Evolutionary conservation across 345 rosid genomes (phyloP), one percentile per base, ranked within the genome.

Genomic region (Eucalyptus polyanthemos): DNA sequence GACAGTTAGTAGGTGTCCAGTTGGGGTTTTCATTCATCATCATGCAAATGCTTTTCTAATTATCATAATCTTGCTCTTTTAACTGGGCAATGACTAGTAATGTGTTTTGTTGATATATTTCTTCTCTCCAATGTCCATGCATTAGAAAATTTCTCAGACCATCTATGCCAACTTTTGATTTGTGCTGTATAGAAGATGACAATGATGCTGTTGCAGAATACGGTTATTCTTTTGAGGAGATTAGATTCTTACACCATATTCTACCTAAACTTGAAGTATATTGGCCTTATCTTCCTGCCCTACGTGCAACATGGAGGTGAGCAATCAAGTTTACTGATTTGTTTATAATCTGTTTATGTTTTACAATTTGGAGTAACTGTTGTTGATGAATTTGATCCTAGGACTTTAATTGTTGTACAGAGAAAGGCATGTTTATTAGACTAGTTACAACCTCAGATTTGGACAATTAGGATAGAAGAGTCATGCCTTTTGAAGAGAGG

Each of bases 291-390:
- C 90, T 86, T 80, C 98, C 98, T 90, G 89, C 95, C 89, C 54
- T 50, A 44, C 7, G 87, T 87, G 90, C 93, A 85, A 93, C 92
- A 88, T 96, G 98, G 97, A 94, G 49, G 98, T 96, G 91, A 87
- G 95, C 91, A 86, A 88, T 86, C n/a, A 21, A 80, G 56, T 47
- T 56, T 53, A 19, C 87, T 72, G 50, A 76, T 76, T 76, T 76
- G 85, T 40, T 6, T 40, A 6, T 19, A 76, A 40, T 76, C 85
- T 19, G 25, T 76, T 76, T 40, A 40, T 6, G 47, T 76, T 76
- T 11, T 76, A 76, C 47, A 11, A 76, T 76, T 76, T 40, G 85
- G 85, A 37, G 85, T 11, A 76, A 40, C 15, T 76, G 85, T 76
- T 40, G 27, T 40, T 22, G 27, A 40, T 40, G 47, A 76, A 76